Evolutionary conservation across 768 basidiomycete species (phyloP), one percentile per base, ranked within the genome.

Genomic region (Pisolithus orientalis): DNA sequence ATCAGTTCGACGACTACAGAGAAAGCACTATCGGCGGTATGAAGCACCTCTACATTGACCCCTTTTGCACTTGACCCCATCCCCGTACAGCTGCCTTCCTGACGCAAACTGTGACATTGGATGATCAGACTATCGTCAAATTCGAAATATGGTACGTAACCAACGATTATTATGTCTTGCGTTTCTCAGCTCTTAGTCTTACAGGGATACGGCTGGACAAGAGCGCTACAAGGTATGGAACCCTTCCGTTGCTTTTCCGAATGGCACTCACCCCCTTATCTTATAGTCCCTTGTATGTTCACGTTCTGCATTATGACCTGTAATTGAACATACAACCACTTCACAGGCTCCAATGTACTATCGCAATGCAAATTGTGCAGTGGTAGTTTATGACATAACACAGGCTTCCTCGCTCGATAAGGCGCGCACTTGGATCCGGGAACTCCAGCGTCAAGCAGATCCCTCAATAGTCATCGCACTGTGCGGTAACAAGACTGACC

Each of bases 331-430:
- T 32, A n/a, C 34, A 37, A 49, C 39, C 46, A 51, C 32, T 27
- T 29, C 17, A 39, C 51, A 92, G 83, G 90, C 91, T 37, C 93
- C 91, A 51, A 95, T 94, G 93, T 95, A 95, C 75, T 96, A 96
- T 72, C 86, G 92, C 58, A 92, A 92, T 58, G 91, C 90, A 63
- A 89, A 94, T 63, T 93, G 91, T 62, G 92, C 93, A 25, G 90
- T 95, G 27, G 93, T 94, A 44, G 92, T 94, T 21, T 95, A 93
- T 67, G 96, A 99, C 71, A 94, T 99, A 68, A 98, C 96, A 39
- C 88, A 92, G 65, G 66, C 86, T 7, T 78, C 91, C 24, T 95
- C 94, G 2, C 81, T 95, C 57, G 91, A 95, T 74, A 96, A 95
- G 72, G 95, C 95, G 28, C 87, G 88, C 60, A 85, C 85, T 57